Percentiles rank a stretch among this genome's conserved stretches.
Conservation (phyloP, 2,329 filamentous ascomycete genomes). For the Dothideomycetes sp. region DNA sequence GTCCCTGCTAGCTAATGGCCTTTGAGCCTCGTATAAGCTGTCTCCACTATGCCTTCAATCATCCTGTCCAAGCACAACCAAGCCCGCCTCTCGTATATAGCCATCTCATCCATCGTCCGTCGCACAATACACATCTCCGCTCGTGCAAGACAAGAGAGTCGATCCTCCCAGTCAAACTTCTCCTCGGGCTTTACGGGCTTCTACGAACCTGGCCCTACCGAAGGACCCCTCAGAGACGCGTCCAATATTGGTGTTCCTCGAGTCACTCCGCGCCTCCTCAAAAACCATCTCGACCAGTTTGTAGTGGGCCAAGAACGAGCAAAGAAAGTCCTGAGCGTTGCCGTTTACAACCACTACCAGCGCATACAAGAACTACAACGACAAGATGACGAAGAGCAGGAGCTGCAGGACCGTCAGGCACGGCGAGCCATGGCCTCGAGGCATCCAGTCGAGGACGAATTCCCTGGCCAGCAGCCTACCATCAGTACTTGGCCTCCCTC, state of each 20-base stretch:
- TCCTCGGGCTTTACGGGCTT: conserved; percentile 50
- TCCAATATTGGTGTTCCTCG: conserved; percentile 46
- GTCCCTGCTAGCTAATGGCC: too few species aligned
- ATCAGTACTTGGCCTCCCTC: conserved; percentile 24
- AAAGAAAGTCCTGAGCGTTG: conserved; percentile 85
- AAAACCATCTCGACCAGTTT: conserved; percentile 87
- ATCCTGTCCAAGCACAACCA: conserved; percentile 24
- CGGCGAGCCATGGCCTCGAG: conserved; percentile 51
- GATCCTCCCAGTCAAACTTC: conserved; percentile 52
- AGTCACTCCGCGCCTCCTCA: conserved; percentile 57
- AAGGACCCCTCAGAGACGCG: conserved; percentile 50
- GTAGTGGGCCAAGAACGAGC: conserved; percentile 92
- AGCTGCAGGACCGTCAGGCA: conserved; percentile 58
- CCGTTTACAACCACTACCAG: conserved; percentile 96
- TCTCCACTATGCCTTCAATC: too few species aligned
- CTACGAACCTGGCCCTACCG: conserved; percentile 54
- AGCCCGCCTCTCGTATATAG: conserved; percentile 29
- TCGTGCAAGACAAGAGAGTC: conserved; percentile 9
- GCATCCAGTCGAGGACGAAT: conserved; percentile 69
- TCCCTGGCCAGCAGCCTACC: conserved; percentile 48
- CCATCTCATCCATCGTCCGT: conserved; percentile 21
- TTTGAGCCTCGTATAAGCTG: too few species aligned
- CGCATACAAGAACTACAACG: conserved; percentile 65
- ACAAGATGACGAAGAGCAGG: conserved; percentile 69
- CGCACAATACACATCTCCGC: conserved; percentile 12